Base-by-base conservation (phyloP, 257 asterid genomes). In the Eucommia ulmoides region DNA sequence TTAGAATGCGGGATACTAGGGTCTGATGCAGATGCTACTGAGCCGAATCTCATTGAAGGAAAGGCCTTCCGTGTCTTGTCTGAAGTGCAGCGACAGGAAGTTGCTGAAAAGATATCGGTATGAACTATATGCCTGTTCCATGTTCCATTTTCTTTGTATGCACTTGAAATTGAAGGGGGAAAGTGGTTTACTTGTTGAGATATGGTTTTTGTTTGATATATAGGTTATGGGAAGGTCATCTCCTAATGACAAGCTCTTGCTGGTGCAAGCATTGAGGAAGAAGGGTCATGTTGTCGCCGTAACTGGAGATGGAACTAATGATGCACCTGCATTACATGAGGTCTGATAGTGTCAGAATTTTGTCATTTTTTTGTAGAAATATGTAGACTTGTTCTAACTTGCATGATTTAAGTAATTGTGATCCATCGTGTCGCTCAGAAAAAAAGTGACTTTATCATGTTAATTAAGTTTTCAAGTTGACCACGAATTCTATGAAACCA, bases 171-270 rank as follows among this genome's bases (percentile, higher is more conserved):
- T 29, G 7, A 7, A 29, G 38, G 7, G 38, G 23, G 18, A 17
- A 22, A 17, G 56, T 10, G 24, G 16, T 46, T 57, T 20, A 54
- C 23, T 41, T 29, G 24, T 50, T 22, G n/a, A n/a, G n/a, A n/a
- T 18, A 7, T 47, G 17, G 19, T 35, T 18, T 3, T 50, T 8
- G 54, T 44, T 51, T 59, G 46, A 49, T 38, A 8, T 62, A 33
- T 60, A 89, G 98, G 98, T 89, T 45, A 89, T 89, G 98, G 98
- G 98, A 52, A 82, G 98, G 69, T 89, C 98, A 23, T 82, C 98
- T 15, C 98, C 98, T 21, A 85, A 76, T 66, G 98, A 89, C 71
- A 89, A 89, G 60, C 91, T 89, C 58, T 61, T 85, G 72, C 93
- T 89, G 50, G 98, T 89, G 61, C 96, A 89, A 82, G 93, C 98